Evolutionary conservation across 2,329 filamentous ascomycete genomes (phyloP).

Genomic region (Exophiala bonariae): DNA sequence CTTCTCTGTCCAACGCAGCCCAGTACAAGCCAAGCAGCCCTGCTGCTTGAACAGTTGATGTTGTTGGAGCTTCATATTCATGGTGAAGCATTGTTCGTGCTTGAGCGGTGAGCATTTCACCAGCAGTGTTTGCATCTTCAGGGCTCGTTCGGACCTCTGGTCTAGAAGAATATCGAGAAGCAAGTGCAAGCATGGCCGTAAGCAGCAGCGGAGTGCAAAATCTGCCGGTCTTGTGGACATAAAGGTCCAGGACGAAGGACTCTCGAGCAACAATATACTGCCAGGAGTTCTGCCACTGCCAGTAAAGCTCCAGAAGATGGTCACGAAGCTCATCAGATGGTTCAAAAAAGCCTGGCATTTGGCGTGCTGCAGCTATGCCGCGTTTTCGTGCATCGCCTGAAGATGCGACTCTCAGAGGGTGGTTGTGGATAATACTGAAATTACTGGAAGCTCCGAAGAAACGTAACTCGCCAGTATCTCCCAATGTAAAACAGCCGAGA

Average conservation of each 20-base stretch:
- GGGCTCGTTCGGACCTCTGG: neutral
- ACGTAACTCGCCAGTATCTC: slow-evolving; percentile 6
- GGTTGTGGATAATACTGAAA: slow-evolving; percentile 1
- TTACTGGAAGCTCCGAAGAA: slow-evolving; percentile 6
- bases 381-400: neutral
- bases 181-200: neutral
- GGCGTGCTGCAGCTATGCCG: neutral
- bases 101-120: slow-evolving; percentile 7
- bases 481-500: slow-evolving; percentile 3
- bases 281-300: slow-evolving; percentile 13
- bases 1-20: slow-evolving; percentile 4
- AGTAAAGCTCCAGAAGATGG: slow-evolving; percentile 6
- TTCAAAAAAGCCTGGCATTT: neutral
- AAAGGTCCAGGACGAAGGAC: neutral
- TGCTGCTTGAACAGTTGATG: slow-evolving; percentile 1
- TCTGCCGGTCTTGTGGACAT: neutral
- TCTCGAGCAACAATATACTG: slow-evolving; percentile 4
- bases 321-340: neutral
- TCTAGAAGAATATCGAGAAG: slow-evolving; percentile 1
- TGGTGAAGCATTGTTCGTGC: neutral
- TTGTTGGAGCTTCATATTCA: slow-evolving; percentile 5
- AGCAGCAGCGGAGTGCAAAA: slow-evolving; percentile 10
- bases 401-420: slow-evolving; percentile 1
- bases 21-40: neutral
- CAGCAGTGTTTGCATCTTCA: slow-evolving; percentile 8